Evolutionary conservation across 1,139 yeast species (phyloP), one percentile per base, ranked within the genome.

Genomic region (Zhuliangozyma parablackwelliae): DNA sequence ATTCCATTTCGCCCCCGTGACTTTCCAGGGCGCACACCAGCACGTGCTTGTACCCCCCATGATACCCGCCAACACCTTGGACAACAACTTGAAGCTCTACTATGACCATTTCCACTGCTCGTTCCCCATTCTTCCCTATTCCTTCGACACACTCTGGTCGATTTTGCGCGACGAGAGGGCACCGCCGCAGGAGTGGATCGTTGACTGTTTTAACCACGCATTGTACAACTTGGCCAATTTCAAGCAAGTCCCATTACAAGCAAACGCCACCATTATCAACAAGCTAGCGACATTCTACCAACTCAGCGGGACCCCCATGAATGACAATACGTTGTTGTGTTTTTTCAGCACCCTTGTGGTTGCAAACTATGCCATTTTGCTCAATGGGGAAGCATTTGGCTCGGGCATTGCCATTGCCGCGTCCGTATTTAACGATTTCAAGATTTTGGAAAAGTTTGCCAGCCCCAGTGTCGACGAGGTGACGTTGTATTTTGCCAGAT

Each of bases 351-450:
- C 80, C 0, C 63, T 81, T 41, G 62, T 75, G 1, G 45, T 80
- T 20, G 50, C 79, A 30, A 80, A 81, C 49, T 82, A 79, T 50
- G 59, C 78, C 2, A 65, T 80, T 12, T 59, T 80, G 3, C 59
- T 80, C 39, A 75, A 76, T 33, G 86, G 86, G 1, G 79, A 73
- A 42, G 68, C 69, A 31, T 79, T 75, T 50, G 69, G 81, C 1
- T 57, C 75, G 35, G 81, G 82, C 0, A 60, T 81, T 29, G 69
- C 80, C 2, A 58, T 75, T 43, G 62, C 83, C 1, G 65, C 72
- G 10, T 64, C 82, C 2, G 65, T 80, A 9, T 75, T 82, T 50
- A 77, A 78, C 53, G 88, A 80, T 48, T 73, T 76, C 54, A 72
- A 71, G 43, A 61, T 81, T 4, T 59, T 67, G 50, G 75, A 72